Conservation (phyloP, 345 rosid species). For the Erucastrum elatum region DNA sequence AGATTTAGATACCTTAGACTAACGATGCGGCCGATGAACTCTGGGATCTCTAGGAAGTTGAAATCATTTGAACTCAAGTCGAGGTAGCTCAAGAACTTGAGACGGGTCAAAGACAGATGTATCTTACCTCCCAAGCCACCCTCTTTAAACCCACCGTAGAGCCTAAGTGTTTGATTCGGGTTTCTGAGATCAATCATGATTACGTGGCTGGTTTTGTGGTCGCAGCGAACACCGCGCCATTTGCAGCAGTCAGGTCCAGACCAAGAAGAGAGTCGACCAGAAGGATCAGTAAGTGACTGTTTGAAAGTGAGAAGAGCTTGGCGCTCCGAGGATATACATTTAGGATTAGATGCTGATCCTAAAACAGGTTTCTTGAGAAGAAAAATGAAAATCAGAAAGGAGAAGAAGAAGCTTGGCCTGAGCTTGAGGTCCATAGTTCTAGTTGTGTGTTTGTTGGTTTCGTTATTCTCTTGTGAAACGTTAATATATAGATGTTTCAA, state of each 20-base stretch:
- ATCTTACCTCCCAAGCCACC: constrained; percentile 45
- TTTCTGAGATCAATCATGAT: constrained; percentile 43
- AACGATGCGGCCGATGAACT: constrained; percentile 34
- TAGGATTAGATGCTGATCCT: constrained; percentile 15
- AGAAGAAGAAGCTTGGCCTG: background rate
- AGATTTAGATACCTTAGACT: constrained; percentile 44
- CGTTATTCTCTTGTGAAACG: background rate
- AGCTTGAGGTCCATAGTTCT: constrained; percentile 14
- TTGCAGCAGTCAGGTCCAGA: constrained; percentile 49
- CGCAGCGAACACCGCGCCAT: constrained; percentile 48
- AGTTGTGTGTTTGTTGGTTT: background rate
- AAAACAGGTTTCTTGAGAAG: constrained; percentile 4
- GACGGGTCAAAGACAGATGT: constrained; percentile 39
- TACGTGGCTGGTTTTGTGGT: constrained; percentile 38
- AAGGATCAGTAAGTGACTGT: constrained; percentile 37
- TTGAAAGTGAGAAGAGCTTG: constrained; percentile 49
- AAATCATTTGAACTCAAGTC: constrained; percentile 49
- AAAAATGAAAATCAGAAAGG: background rate
- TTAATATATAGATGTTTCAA: no score
- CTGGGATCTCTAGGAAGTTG: constrained; percentile 37
- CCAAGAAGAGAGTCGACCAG: constrained; percentile 51
- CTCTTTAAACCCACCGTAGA: constrained; percentile 16
- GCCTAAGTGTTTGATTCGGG: constrained; percentile 6
- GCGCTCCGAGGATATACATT: constrained; percentile 39
- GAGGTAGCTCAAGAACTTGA: constrained; percentile 42